Percentiles rank a stretch among this genome's conserved stretches.
Evolutionary conservation across 495 filamentous ascomycete species (phyloP).

Genomic region (Neurospora cerealis): DNA sequence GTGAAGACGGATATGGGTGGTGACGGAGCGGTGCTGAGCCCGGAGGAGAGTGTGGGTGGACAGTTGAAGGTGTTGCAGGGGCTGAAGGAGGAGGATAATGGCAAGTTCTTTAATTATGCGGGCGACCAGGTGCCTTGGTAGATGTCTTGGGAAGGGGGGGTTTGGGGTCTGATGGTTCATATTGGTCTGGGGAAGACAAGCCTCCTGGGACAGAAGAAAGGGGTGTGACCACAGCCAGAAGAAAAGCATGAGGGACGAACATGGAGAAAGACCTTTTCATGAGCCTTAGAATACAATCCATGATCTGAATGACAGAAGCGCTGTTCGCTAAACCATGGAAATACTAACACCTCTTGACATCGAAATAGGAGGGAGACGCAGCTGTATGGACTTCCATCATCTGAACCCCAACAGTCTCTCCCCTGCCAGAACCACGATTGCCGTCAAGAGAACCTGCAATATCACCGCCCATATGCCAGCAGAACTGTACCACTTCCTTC

Average conservation of each 20-base stretch:
- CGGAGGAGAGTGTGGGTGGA: constrained; percentile 33
- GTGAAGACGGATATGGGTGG: constrained; percentile 56
- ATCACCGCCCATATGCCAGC: not conserved
- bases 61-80: constrained; percentile 19
- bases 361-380: too few relatives aligned
- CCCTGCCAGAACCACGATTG: not conserved
- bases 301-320: not conserved
- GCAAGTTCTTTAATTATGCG: constrained; percentile 18
- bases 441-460: not conserved
- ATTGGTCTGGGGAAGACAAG: too few relatives aligned
- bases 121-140: constrained; percentile 22
- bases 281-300: not conserved
- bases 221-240: too few relatives aligned
- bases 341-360: too few relatives aligned
- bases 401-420: not conserved
- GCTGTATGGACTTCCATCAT: too few relatives aligned
- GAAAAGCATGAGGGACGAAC: not conserved
- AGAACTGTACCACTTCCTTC: not conserved
- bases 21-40: constrained; percentile 32
- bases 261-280: too few relatives aligned
- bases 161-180: too few relatives aligned
- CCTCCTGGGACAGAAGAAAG: too few relatives aligned
- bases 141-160: not conserved
- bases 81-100: constrained; percentile 28
- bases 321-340: too few relatives aligned